These are phyloP conservation scores for Colletotrichum lindemuthianum DNA, from an alignment of 2,329 filamentous ascomycete genomes.

Conservation along the genomic window DNA sequence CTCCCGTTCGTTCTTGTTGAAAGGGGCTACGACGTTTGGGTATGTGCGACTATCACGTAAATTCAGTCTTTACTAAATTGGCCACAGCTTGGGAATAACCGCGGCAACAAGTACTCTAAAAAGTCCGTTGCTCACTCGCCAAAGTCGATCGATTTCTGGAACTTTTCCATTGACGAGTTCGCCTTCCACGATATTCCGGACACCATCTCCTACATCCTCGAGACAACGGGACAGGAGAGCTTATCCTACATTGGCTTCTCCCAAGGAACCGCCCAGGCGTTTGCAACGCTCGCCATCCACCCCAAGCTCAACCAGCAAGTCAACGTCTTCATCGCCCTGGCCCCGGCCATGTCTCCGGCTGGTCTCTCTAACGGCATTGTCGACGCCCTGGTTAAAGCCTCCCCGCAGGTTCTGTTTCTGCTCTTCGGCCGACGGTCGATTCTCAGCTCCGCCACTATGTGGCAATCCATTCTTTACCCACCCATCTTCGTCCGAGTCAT, in stretches of 20 bases:
- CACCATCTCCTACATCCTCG: slow-evolving; percentile 90
- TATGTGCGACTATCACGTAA: slow-evolving; percentile 52
- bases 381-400: slow-evolving; percentile 92
- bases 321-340: slow-evolving; percentile 94
- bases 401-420: slow-evolving; percentile 90
- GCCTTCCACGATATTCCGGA: slow-evolving; percentile 98
- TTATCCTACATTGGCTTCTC: slow-evolving; percentile 97
- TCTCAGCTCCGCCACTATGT: slow-evolving; percentile 92
- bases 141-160: slow-evolving; percentile 84
- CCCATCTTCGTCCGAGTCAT: slow-evolving; percentile 91
- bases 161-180: slow-evolving; percentile 98
- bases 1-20: slow-evolving; percentile 91
- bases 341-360: slow-evolving; percentile 95
- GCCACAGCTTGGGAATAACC: slow-evolving; percentile 87
- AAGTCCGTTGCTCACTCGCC: slow-evolving; percentile 85
- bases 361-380: slow-evolving; percentile 91
- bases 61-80: slow-evolving; percentile 37
- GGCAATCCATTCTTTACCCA: slow-evolving; percentile 95
- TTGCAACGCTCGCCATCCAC: slow-evolving; percentile 91
- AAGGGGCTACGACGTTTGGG: slow-evolving; percentile 95
- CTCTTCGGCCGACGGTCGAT: slow-evolving; percentile 93
- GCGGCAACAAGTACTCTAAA: slow-evolving; percentile 99
- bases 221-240: slow-evolving; percentile 82
- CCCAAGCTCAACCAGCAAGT: slow-evolving; percentile 91
- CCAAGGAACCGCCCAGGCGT: slow-evolving; percentile 95